Evolutionary conservation across 345 rosid genomes (phyloP).

Genomic region (Lumnitzera racemosa): DNA sequence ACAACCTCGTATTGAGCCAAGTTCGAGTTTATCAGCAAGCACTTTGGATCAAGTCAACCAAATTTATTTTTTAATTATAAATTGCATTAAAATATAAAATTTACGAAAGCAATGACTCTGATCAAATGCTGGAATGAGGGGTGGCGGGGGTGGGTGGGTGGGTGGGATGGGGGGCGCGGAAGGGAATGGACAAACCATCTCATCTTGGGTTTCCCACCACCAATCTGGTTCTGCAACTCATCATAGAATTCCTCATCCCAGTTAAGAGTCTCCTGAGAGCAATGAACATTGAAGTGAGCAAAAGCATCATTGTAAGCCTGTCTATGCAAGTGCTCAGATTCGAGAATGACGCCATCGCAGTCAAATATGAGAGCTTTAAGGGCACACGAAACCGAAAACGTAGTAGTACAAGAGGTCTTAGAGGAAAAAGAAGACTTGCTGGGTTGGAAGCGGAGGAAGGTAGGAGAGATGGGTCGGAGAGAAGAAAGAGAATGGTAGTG

Average conservation of each 20-base stretch:
- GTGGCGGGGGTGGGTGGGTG: too few relatives aligned
- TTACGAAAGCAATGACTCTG: neutral
- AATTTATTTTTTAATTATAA: too few relatives aligned
- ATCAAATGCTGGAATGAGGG: neutral
- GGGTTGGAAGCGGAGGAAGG: slow-evolving; percentile 8
- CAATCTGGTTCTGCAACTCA: slow-evolving; percentile 69
- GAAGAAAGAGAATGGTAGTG: slow-evolving; percentile 5
- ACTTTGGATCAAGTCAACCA: too few relatives aligned
- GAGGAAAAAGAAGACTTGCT: neutral
- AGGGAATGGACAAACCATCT: slow-evolving; percentile 37
- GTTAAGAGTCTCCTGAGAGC: slow-evolving; percentile 41
- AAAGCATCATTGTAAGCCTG: slow-evolving; percentile 96
- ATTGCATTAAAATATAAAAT: too few relatives aligned
- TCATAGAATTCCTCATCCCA: slow-evolving; percentile 82
- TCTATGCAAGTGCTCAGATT: slow-evolving; percentile 87
- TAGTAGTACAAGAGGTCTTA: neutral
- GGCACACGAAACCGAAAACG: slow-evolving; percentile 29
- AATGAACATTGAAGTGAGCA: slow-evolving; percentile 65
- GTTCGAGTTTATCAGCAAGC: too few relatives aligned
- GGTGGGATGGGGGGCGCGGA: too few relatives aligned
- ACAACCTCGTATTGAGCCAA: too few relatives aligned
- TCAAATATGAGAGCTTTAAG: slow-evolving; percentile 81
- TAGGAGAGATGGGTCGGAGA: neutral
- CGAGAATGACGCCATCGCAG: slow-evolving; percentile 91
- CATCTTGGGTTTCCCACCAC: slow-evolving; percentile 98